phyloP scores from a whole-genome alignment of 1,284 basidiomycete species.

The Macrocystidia cucumis region DNA sequence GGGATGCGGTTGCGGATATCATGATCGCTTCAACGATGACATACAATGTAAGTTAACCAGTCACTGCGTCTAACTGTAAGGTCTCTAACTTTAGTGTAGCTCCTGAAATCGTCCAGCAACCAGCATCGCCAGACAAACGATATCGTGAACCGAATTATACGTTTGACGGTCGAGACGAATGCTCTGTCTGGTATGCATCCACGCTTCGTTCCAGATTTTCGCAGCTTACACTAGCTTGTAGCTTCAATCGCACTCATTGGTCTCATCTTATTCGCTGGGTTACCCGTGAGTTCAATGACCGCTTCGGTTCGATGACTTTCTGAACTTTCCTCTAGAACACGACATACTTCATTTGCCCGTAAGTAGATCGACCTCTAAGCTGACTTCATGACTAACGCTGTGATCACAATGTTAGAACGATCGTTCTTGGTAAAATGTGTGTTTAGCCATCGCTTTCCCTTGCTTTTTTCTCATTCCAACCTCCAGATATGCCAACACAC shows the following conservation, averaged over 20 bases:
- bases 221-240: conserved; percentile 1
- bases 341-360: conserved; percentile 12
- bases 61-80: background rate
- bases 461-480: background rate
- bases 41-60: conserved; percentile 6
- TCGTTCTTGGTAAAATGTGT: conserved; percentile 7
- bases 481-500: conserved; percentile 8
- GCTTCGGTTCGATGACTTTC: background rate
- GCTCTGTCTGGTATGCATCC: conserved; percentile 10
- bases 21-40: conserved; percentile 13
- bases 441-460: background rate
- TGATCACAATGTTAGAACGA: background rate
- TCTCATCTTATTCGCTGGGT: conserved; percentile 11
- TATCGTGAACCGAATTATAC: conserved; percentile 12
- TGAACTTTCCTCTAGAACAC: background rate
- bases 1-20: conserved; percentile 12
- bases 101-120: conserved; percentile 8
- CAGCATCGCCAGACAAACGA: conserved; percentile 8
- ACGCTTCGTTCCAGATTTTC: background rate
- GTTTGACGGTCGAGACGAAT: conserved; percentile 14
- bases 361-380: no score
- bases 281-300: conserved; percentile 7
- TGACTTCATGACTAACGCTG: no score
- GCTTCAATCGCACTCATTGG: conserved; percentile 12
- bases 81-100: conserved; percentile 1